Evolutionary conservation across 192 early-diverging fungal species (phyloP).

Genomic region (Coemansia reversa): DNA sequence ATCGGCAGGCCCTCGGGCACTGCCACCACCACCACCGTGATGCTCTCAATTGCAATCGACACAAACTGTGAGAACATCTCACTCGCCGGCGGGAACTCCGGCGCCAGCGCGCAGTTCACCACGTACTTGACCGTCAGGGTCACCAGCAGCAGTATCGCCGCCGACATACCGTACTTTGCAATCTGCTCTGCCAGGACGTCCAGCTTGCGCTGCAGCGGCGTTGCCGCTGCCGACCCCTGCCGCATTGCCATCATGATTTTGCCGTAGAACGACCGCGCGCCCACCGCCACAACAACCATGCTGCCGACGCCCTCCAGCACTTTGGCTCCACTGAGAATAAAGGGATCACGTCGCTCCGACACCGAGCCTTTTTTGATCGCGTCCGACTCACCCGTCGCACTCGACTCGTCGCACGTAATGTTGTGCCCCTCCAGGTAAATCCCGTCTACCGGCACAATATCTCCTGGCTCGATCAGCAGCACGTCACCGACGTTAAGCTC

Average conservation of each 20-base stretch:
- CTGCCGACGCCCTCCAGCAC: slow-evolving; percentile 85
- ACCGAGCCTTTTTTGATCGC: slow-evolving; percentile 72
- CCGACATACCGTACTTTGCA: slow-evolving; percentile 86
- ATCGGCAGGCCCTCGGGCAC: slow-evolving; percentile 87
- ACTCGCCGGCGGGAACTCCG: slow-evolving; percentile 59
- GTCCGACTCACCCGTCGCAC: slow-evolving; percentile 90
- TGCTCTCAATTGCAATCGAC: slow-evolving; percentile 74
- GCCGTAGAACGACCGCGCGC: slow-evolving; percentile 83
- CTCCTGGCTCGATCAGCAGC: slow-evolving; percentile 81
- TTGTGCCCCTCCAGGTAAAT: slow-evolving; percentile 77
- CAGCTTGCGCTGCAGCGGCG: slow-evolving; percentile 93
- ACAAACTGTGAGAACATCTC: slow-evolving; percentile 62
- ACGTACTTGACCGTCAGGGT: slow-evolving; percentile 66
- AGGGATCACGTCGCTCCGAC: slow-evolving; percentile 61
- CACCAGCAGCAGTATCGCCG: slow-evolving; percentile 83
- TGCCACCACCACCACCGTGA: slow-evolving; percentile 80
- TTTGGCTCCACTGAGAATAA: slow-evolving; percentile 89
- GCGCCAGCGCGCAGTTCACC: slow-evolving; percentile 55
- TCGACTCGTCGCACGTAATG: slow-evolving; percentile 83
- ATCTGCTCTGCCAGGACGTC: slow-evolving; percentile 88
- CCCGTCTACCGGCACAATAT: slow-evolving; percentile 94
- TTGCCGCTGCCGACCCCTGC: slow-evolving; percentile 59
- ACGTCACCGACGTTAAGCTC: slow-evolving; percentile 92
- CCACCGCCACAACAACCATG: slow-evolving; percentile 84
- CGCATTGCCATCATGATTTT: slow-evolving; percentile 89